A percentile compares a stretch with the other conserved stretches of the same genome.
Conservation (phyloP, 2,329 filamentous ascomycete genomes). For the Eutypella sp. region DNA sequence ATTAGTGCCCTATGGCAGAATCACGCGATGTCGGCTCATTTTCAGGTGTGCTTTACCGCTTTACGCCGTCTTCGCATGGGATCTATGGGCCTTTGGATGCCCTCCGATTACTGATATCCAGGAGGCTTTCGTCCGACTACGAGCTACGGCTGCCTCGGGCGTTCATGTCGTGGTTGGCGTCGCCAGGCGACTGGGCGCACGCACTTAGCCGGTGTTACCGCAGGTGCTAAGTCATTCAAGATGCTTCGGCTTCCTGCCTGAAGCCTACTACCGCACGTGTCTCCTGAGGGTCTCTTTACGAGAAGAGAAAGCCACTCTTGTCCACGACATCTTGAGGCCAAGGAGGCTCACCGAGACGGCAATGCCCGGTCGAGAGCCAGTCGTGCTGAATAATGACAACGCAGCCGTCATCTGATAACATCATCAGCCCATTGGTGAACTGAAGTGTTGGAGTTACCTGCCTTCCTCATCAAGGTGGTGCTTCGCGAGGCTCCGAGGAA, state of each 20-base stretch:
- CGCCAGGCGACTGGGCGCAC: neutral
- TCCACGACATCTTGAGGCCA: neutral
- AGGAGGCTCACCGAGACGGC: neutral
- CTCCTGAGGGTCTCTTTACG: too few relatives aligned
- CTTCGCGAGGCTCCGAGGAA: neutral
- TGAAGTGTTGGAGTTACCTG: too few relatives aligned
- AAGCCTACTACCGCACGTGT: too few relatives aligned
- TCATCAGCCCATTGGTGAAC: too few relatives aligned
- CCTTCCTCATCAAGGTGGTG: too few relatives aligned
- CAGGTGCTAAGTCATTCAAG: neutral
- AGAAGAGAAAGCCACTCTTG: too few relatives aligned
- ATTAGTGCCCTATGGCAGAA: too few relatives aligned
- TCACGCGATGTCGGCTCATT: too few relatives aligned
- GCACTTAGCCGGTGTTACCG: neutral
- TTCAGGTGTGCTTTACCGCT: too few relatives aligned
- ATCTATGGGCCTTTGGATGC: neutral
- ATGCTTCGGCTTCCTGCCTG: neutral
- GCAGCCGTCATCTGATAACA: neutral
- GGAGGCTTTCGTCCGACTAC: neutral
- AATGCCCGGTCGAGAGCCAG: too few relatives aligned
- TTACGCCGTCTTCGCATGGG: too few relatives aligned
- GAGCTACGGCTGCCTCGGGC: neutral
- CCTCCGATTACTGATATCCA: neutral
- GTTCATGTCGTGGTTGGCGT: neutral
- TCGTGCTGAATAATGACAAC: neutral